Evolutionary conservation across 108 stramenopile genomes (phyloP).

Genomic region (Stephanodiscus minutulus): DNA sequence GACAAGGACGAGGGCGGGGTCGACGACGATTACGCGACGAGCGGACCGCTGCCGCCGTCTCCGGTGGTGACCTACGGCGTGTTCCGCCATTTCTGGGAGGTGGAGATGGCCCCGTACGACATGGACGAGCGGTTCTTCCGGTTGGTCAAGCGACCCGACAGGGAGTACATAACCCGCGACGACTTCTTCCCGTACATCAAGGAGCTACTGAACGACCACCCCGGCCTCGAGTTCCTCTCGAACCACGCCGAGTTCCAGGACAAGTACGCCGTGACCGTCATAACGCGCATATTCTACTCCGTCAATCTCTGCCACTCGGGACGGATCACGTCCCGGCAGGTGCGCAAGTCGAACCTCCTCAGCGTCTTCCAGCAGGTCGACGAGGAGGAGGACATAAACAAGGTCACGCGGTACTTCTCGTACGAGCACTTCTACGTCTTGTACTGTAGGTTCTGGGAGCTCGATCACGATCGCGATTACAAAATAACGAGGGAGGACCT

Average conservation of each 20-base stretch:
- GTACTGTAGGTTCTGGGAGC: conserved; percentile 99
- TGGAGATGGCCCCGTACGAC: conserved; percentile 94
- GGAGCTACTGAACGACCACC: conserved; percentile 91
- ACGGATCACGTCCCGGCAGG: conserved; percentile 86
- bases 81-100: conserved; percentile 83
- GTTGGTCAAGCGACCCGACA: conserved; percentile 76
- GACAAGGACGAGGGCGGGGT: background rate
- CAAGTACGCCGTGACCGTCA: conserved; percentile 96
- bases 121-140: conserved; percentile 91
- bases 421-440: conserved; percentile 99
- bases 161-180: conserved; percentile 84
- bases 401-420: conserved; percentile 89
- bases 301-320: conserved; percentile 91
- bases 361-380: conserved; percentile 88
- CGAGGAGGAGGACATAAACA: conserved; percentile 97
- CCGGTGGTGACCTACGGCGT: conserved; percentile 61
- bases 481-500: conserved; percentile 92
- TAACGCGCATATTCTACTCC: conserved; percentile 94
- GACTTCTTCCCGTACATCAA: conserved; percentile 94
- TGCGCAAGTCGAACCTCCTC: conserved; percentile 85
- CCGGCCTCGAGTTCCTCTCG: conserved; percentile 87
- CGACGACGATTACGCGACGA: background rate
- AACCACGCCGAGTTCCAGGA: conserved; percentile 96
- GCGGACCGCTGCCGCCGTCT: conserved; percentile 10
- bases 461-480: conserved; percentile 96